A percentile compares a stretch with the other conserved stretches of the same genome.
Evolutionary conservation across 495 filamentous ascomycete species (phyloP).

Genomic region (Saxophila tyrrhenica): DNA sequence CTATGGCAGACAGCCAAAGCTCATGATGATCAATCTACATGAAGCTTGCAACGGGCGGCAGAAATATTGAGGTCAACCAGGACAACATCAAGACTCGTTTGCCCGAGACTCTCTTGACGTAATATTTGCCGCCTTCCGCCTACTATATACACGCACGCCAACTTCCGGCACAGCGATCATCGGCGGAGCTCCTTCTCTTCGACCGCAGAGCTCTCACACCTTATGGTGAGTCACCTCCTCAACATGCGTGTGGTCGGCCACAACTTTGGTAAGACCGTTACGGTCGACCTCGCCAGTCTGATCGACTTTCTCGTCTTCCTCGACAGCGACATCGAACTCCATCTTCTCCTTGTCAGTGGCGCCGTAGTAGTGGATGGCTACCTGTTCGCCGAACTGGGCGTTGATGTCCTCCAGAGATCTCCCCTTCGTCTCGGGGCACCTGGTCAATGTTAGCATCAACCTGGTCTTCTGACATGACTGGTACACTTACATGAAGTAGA

Average conservation of each 20-base stretch:
- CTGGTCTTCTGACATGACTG: slow-evolving; percentile 6
- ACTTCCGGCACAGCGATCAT: too few species aligned
- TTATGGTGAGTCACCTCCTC: neutral
- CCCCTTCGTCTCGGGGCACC: neutral
- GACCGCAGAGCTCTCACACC: neutral
- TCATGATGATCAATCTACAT: neutral
- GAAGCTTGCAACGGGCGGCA: neutral
- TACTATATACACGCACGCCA: too few species aligned
- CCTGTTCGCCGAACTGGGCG: slow-evolving; percentile 18
- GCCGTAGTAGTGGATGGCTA: slow-evolving; percentile 20
- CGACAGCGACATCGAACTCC: slow-evolving; percentile 13
- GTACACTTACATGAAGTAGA: slow-evolving; percentile 18
- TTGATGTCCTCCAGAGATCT: slow-evolving; percentile 18
- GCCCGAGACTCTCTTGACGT: too few species aligned
- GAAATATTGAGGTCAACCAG: too few species aligned
- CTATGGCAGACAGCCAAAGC: neutral
- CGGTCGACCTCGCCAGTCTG: neutral
- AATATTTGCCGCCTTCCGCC: too few species aligned
- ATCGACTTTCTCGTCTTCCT: slow-evolving; percentile 8
- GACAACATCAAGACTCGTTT: neutral
- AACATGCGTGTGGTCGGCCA: neutral
- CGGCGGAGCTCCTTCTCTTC: too few species aligned
- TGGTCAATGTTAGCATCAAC: neutral
- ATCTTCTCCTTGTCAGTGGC: slow-evolving; percentile 17
- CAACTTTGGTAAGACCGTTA: neutral